Conservation (phyloP, 2,329 filamentous ascomycete species). For the Exserohilum rostratum region DNA sequence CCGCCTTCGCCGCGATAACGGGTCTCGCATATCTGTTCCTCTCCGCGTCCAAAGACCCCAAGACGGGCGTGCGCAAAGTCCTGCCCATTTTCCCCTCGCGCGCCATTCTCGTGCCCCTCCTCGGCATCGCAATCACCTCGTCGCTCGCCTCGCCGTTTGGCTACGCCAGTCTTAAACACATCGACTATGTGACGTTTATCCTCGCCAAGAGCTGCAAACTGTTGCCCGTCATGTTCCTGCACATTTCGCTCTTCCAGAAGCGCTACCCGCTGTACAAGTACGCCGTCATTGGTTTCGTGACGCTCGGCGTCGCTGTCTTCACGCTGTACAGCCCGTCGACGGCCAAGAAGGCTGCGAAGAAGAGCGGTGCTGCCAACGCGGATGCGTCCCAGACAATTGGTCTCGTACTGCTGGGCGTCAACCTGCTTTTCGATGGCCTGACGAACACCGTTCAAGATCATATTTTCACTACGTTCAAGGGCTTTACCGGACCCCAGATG, state of each 20-base stretch:
- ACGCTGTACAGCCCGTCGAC: constrained; percentile 75
- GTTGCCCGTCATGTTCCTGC: constrained; percentile 96
- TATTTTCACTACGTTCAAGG: constrained; percentile 78
- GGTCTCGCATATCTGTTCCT: constrained; percentile 80
- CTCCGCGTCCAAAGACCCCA: constrained; percentile 60
- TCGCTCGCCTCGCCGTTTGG: constrained; percentile 94
- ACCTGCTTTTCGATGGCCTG: constrained; percentile 92
- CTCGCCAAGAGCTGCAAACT: constrained; percentile 98
- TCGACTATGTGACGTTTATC: constrained; percentile 98
- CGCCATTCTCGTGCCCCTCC: constrained; percentile 75
- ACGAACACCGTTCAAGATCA: constrained; percentile 97
- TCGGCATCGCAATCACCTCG: constrained; percentile 84
- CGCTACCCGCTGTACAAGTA: constrained; percentile 97
- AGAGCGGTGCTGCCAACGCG: constrained; percentile 61
- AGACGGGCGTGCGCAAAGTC: constrained; percentile 34
- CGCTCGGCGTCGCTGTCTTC: constrained; percentile 90
- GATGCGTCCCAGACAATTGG: constrained; percentile 72
- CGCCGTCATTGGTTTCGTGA: constrained; percentile 87
- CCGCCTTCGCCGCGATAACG: constrained; percentile 80
- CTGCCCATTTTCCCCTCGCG: constrained; percentile 76
- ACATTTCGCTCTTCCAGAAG: constrained; percentile 88
- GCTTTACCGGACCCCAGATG: constrained; percentile 94
- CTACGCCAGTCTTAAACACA: constrained; percentile 88
- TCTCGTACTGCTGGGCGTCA: constrained; percentile 81
- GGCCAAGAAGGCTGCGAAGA: constrained; percentile 47